Percentiles rank a stretch among this genome's conserved stretches.
Evolutionary conservation across 345 rosid species (phyloP).

Genomic region (Raphanus sativus): DNA sequence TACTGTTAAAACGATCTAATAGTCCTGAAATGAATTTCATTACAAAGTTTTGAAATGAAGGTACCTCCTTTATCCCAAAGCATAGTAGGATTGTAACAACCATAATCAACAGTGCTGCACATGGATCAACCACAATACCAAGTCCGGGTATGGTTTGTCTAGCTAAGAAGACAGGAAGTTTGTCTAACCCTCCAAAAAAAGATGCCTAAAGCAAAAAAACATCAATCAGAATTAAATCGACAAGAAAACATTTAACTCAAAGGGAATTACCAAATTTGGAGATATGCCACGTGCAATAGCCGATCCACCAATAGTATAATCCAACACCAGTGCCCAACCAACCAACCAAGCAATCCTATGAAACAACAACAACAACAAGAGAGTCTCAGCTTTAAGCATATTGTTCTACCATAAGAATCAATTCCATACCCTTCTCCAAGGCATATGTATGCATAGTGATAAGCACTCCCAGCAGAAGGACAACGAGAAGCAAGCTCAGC

Average conservation of each 20-base stretch:
- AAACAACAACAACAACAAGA: not conserved
- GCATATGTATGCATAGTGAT: conserved; percentile 92
- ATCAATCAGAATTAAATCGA: not conserved
- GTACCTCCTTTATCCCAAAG: conserved; percentile 89
- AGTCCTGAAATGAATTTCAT: conserved; percentile 1
- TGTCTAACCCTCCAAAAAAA: conserved; percentile 75
- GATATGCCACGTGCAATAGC: conserved; percentile 94
- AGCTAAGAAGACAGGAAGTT: conserved; percentile 67
- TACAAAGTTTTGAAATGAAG: not conserved
- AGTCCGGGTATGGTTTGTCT: conserved; percentile 73
- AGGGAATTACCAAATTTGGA: conserved; percentile 60
- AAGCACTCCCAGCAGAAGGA: conserved; percentile 99
- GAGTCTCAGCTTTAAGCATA: not conserved
- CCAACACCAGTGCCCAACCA: conserved; percentile 93
- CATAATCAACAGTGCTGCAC: conserved; percentile 72
- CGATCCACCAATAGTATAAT: conserved; percentile 93
- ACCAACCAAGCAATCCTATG: conserved; percentile 79
- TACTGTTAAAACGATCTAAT: conserved; percentile 7
- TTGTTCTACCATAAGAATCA: not conserved
- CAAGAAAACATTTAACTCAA: not conserved
- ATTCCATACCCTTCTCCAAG: conserved; percentile 78
- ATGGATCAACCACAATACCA: conserved; percentile 78
- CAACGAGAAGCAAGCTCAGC: conserved; percentile 94
- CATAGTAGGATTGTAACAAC: conserved; percentile 74
- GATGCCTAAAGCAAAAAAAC: conserved; percentile 50